Evolutionary conservation across 768 basidiomycete species (phyloP), one percentile per base, ranked within the genome.

Genomic region (Lentinula sp.): DNA sequence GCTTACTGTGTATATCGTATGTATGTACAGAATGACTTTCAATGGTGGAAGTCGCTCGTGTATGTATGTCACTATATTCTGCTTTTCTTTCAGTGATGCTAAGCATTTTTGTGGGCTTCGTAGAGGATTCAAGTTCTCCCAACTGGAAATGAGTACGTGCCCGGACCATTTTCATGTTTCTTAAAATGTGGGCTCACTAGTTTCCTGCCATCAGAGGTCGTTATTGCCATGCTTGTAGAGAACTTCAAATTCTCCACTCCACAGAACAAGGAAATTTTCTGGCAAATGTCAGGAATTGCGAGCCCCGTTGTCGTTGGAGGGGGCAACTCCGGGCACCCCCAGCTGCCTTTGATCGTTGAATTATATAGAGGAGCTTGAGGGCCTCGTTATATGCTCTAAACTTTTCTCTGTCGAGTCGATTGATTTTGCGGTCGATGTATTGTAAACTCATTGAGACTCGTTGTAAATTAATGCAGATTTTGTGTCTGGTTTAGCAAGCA

Each of bases 101-200:
- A 16, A 50, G 43, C 16, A 32, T 39, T 48, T 16, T 12, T 5
- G 3, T 49, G 23, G 20, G 36, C 3, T 49, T 39, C 20, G 15
- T 60, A 60, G 59, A 39, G 59, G 59, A 18, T 60, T 60, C 59
- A 60, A 60, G 50, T 60, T 60, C 46, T 60, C 59, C 12, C 59
- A 60, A 35, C 32, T 60, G 10, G 59, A 60, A 60, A 60, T 60
- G 59, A 60, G 59, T 60, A 41, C n/a, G 59, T 60, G 8, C 5
- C 35, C 28, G 28, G 28, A 28, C 4, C 12, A 20, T 41, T 23
- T 20, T 10, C 28, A 2, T 50, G 33, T 4, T 33, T 39, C 13
- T 23, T 12, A 50, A 20, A 18, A 45, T 45, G 8, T 46, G 37
- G 46, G 18, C 28, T 59, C 15, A 48, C 33, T 32, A 7, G 9